A percentile compares a stretch with the other conserved stretches of the same genome.
Conservation (phyloP, 768 basidiomycete genomes). For the Trametes elegans region DNA sequence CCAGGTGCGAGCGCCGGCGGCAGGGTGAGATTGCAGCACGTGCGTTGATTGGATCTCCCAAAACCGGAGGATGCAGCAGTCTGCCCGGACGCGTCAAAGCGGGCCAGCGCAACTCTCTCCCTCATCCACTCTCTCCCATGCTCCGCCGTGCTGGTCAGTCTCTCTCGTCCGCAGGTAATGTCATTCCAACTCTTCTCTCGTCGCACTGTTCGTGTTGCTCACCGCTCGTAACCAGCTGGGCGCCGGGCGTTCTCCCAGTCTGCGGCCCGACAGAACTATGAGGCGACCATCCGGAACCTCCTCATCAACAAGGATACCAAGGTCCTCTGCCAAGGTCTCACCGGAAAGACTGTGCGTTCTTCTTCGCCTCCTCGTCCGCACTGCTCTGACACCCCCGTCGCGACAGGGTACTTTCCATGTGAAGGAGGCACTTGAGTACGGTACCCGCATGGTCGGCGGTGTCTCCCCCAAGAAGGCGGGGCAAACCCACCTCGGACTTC, state of each 20-base stretch:
- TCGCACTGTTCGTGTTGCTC: not conserved
- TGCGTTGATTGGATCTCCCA: constrained; percentile 16
- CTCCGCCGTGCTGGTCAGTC: constrained; percentile 61
- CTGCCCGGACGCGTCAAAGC: constrained; percentile 10
- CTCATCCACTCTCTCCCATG: constrained; percentile 37
- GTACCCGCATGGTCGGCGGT: constrained; percentile 97
- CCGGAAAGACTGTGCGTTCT: constrained; percentile 82
- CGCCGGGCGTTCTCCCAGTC: constrained; percentile 83
- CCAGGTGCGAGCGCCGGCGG: not conserved
- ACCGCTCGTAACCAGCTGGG: constrained; percentile 42
- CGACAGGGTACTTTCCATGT: constrained; percentile 95
- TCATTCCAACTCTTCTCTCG: not conserved
- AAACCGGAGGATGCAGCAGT: constrained; percentile 7
- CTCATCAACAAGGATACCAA: constrained; percentile 93
- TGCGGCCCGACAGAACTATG: constrained; percentile 72
- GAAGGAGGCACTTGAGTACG: constrained; percentile 89
- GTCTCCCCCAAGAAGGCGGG: constrained; percentile 97
- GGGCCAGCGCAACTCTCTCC: constrained; percentile 18
- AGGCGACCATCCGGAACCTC: constrained; percentile 87
- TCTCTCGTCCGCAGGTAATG: constrained; percentile 49
- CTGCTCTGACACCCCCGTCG: not conserved
- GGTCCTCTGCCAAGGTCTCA: constrained; percentile 88
- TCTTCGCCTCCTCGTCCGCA: not conserved
- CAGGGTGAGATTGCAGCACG: constrained; percentile 1
- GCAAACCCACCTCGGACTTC: constrained; percentile 90